Conservation (phyloP, 2,329 filamentous ascomycete genomes). For the Phialophora tarda region DNA sequence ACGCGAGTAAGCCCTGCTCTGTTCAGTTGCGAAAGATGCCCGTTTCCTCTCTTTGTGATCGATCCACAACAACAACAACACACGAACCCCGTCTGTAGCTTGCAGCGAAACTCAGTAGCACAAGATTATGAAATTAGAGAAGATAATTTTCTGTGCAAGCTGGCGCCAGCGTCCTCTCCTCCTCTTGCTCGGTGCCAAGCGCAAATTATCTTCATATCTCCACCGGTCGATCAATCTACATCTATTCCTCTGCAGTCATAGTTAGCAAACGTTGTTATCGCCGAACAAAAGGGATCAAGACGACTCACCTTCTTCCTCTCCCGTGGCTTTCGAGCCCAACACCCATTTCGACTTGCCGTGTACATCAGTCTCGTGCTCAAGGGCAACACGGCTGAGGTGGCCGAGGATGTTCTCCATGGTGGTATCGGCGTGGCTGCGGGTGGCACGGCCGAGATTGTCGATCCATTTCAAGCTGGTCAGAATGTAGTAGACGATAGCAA, state of each 20-base stretch:
- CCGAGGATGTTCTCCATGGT: constrained; percentile 61
- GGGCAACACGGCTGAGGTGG: constrained; percentile 58
- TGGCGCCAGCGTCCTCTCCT: constrained; percentile 10
- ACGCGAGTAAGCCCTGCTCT: constrained; percentile 3
- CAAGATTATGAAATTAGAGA: constrained; percentile 29
- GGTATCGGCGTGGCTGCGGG: constrained; percentile 58
- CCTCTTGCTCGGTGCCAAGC: constrained; percentile 11
- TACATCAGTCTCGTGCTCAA: constrained; percentile 57
- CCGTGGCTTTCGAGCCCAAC: constrained; percentile 50
- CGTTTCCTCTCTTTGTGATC: neutral
- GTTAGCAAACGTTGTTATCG: constrained; percentile 15
- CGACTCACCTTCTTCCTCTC: constrained; percentile 52
- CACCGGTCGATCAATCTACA: constrained; percentile 16
- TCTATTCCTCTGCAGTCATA: constrained; percentile 20
- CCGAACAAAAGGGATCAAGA: neutral
- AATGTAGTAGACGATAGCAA: constrained; percentile 59
- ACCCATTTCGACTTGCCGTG: constrained; percentile 54
- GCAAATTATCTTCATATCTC: constrained; percentile 24
- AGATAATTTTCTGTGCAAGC: constrained; percentile 26
- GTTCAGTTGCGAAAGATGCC: constrained; percentile 8
- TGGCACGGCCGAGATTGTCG: constrained; percentile 59
- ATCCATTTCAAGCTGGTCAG: constrained; percentile 54
- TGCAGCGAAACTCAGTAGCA: constrained; percentile 25
- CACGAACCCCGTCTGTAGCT: constrained; percentile 20
- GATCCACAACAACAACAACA: constrained; percentile 10